Percentiles rank a stretch among this genome's conserved stretches.
Conservation (phyloP, 176 grass and related monocot genomes). For the Alloteropsis semialata region DNA sequence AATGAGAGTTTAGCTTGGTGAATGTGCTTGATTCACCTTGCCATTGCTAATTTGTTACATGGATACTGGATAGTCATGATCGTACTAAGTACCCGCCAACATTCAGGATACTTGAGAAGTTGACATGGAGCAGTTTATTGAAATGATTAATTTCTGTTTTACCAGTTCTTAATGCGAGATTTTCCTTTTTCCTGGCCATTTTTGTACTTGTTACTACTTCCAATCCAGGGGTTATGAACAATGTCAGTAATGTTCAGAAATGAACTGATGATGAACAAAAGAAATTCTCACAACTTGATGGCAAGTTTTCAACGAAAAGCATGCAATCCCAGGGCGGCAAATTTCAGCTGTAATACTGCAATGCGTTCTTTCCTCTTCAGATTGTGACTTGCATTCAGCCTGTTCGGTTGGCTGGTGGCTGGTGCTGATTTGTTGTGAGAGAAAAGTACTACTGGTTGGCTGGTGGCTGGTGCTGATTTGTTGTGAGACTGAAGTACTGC, state of each 20-base stretch:
- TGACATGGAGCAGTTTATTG: background rate
- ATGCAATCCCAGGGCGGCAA: no score
- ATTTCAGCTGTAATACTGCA: background rate
- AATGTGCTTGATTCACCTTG: no score
- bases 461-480: no score
- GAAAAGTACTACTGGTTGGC: no score
- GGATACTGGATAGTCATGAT: no score
- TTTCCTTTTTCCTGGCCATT: background rate
- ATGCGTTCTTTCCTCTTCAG: background rate
- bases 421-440: no score
- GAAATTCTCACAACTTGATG: no score
- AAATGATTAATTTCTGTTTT: background rate
- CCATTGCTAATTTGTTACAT: no score
- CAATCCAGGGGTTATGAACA: background rate
- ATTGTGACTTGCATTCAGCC: background rate
- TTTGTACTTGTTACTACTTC: background rate
- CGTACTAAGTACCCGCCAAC: background rate
- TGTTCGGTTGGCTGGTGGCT: no score
- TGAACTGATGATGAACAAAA: background rate
- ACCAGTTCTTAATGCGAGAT: background rate
- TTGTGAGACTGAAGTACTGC: no score
- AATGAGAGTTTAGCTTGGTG: background rate
- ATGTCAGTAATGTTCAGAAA: background rate
- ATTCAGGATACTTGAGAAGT: background rate
- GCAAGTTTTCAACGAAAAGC: no score